Base-by-base conservation (phyloP, 192 early-diverging fungal genomes). In the Tieghemiomyces parasiticus region DNA sequence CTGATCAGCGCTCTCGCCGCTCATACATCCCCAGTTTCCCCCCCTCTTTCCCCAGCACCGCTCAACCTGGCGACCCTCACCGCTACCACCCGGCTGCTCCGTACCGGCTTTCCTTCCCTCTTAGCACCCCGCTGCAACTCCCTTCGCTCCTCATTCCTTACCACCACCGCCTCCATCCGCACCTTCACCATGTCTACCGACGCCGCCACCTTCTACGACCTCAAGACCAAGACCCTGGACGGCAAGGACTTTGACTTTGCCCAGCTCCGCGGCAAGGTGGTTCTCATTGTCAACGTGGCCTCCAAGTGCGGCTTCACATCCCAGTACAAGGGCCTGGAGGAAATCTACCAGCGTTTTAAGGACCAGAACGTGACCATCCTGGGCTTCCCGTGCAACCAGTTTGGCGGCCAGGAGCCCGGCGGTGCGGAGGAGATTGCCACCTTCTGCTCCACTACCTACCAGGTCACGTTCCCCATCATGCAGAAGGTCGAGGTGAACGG, bases 301-400 rank as follows among this genome's bases (percentile, higher is more conserved):
- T 89, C 86, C 60, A 80, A 90, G 74, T 95, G 93, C 72, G 90
- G 91, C 12, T 88, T 87, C 66, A 89, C 89, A 33, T 68, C 73
- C 8, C 90, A 93, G 69, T 89, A 89, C 73, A 65, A 69, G 30
- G 83, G 76, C 19, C 74, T 91, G 20, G 77, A 88, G 67, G 64
- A 78, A 51, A 68, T 91, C 54, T 76, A 87, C 69, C 61, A 86
- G 46, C 75, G 77, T 49, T 83, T 83, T 62, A 68, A 76, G 32
- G 77, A 78, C 46, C 60, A 75, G 46, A 92, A 89, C 14, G 79
- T 97, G 50, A 82, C 82, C 29, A 69, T 97, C 46, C 68, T 95
- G 54, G 93, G 91, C n/a, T 88, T 89, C 70, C 94, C 94, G 24
- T 85, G 82, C 63, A 93, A 95, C 75, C 84, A 91, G 79, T 94